Percentiles rank a stretch among this genome's conserved stretches.
These are phyloP conservation scores for Coelastrella sp. DNA, from an alignment of 139 green algal species.

Conservation along the genomic window DNA sequence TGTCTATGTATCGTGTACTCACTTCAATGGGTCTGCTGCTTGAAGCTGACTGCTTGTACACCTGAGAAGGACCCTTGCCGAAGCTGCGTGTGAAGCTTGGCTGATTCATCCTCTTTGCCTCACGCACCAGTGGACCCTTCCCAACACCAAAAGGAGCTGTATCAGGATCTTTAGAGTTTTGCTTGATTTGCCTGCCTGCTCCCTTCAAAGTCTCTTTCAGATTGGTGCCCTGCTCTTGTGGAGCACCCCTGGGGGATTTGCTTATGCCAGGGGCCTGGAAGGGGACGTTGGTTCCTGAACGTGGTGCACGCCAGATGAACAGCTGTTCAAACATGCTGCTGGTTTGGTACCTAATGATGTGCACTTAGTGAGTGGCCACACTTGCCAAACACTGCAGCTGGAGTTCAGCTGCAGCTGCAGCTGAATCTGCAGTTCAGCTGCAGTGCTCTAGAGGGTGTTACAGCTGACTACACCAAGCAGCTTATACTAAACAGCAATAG, in stretches of 20 bases:
- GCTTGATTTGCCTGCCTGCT: constrained; percentile 14
- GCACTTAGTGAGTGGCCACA: too few relatives aligned
- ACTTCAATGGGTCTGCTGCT: constrained; percentile 10
- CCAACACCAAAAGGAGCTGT: constrained; percentile 1
- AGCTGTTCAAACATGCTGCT: too few relatives aligned
- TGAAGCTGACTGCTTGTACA: constrained; percentile 15
- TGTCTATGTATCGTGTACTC: too few relatives aligned
- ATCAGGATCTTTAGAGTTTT: constrained; percentile 21
- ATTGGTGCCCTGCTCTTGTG: constrained; percentile 29
- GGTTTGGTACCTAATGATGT: too few relatives aligned
- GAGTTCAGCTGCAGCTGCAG: too few relatives aligned
- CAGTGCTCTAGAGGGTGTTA: too few relatives aligned
- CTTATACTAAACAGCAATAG: too few relatives aligned
- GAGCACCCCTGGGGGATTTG: not conserved
- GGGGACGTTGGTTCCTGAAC: constrained; percentile 20
- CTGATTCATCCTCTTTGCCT: constrained; percentile 27
- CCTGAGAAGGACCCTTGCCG: not conserved
- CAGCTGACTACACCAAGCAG: too few relatives aligned
- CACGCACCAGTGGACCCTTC: constrained; percentile 4
- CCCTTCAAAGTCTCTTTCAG: not conserved
- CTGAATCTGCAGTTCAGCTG: too few relatives aligned
- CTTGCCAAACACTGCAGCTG: too few relatives aligned
- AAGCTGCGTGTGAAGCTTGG: not conserved
- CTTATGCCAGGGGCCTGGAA: constrained; percentile 40
- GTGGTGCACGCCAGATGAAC: too few relatives aligned